These are phyloP conservation scores for Tulasnella sp. DNA, from an alignment of 768 basidiomycete species.

Conservation along the genomic window DNA sequence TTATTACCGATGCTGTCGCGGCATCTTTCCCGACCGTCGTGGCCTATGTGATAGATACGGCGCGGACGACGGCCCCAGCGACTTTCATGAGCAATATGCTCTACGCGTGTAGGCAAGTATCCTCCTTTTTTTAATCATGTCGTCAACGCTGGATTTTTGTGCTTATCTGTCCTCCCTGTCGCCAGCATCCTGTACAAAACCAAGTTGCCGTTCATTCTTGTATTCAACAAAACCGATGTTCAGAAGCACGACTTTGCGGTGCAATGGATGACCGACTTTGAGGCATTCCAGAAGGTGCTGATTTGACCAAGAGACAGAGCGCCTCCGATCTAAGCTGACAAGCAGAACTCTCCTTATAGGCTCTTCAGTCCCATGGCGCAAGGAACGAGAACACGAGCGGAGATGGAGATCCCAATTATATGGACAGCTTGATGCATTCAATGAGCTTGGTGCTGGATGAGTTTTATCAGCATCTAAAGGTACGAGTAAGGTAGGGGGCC, in stretches of 20 bases:
- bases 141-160: background rate
- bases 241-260: constrained; percentile 81
- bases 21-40: constrained; percentile 88
- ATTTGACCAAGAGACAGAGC: background rate
- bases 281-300: constrained; percentile 75
- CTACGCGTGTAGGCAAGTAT: constrained; percentile 86
- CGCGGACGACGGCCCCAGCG: constrained; percentile 83
- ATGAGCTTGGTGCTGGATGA: constrained; percentile 98
- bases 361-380: constrained; percentile 54
- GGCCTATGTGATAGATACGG: constrained; percentile 96
- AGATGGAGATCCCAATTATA: constrained; percentile 90
- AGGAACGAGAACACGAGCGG: constrained; percentile 30
- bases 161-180: background rate
- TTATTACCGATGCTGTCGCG: constrained; percentile 95
- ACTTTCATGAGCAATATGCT: constrained; percentile 99
- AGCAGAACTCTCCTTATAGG: background rate
- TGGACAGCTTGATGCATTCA: constrained; percentile 98
- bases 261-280: constrained; percentile 98
- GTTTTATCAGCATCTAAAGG: constrained; percentile 94
- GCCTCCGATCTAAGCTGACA: background rate
- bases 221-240: constrained; percentile 98
- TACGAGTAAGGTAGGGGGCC: constrained; percentile 21
- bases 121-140: background rate
- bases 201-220: constrained; percentile 89
- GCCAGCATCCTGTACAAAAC: constrained; percentile 93